Percentiles rank a stretch among this genome's conserved stretches.
Evolutionary conservation across 257 asterid genomes (phyloP).

Genomic region (Nyctanthes arbortristis): DNA sequence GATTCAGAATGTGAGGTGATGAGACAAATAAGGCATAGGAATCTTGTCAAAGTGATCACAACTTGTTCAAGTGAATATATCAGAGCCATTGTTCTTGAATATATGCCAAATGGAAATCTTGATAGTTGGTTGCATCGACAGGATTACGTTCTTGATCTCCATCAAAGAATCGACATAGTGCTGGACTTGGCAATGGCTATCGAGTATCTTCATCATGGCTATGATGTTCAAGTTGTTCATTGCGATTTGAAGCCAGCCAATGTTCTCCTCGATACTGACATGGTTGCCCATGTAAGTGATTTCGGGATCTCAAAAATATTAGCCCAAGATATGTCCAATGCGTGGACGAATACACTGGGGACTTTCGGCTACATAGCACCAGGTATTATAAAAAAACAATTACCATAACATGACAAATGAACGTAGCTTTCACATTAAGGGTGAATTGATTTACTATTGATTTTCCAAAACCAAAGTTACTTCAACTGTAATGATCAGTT

Average conservation of each 20-base stretch:
- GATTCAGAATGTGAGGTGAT: conserved; percentile 36
- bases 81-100: conserved; percentile 36
- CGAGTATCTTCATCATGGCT: conserved; percentile 41
- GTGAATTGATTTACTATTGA: too few relatives aligned
- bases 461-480: background rate
- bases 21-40: conserved; percentile 35
- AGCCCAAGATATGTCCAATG: conserved; percentile 8
- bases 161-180: conserved; percentile 28
- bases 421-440: too few relatives aligned
- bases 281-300: conserved; percentile 46
- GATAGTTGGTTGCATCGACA: conserved; percentile 29
- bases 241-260: conserved; percentile 42
- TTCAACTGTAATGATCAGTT: background rate
- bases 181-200: conserved; percentile 42
- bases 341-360: conserved; percentile 36
- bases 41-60: conserved; percentile 39
- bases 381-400: conserved; percentile 28
- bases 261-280: conserved; percentile 35
- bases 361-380: conserved; percentile 47
- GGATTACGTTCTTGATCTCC: conserved; percentile 11
- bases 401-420: too few relatives aligned
- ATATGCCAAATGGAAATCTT: conserved; percentile 45
- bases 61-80: conserved; percentile 28
- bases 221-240: conserved; percentile 34
- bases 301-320: conserved; percentile 44